Conservation (phyloP, 768 basidiomycete genomes). For the Podaxis rugospora region DNA sequence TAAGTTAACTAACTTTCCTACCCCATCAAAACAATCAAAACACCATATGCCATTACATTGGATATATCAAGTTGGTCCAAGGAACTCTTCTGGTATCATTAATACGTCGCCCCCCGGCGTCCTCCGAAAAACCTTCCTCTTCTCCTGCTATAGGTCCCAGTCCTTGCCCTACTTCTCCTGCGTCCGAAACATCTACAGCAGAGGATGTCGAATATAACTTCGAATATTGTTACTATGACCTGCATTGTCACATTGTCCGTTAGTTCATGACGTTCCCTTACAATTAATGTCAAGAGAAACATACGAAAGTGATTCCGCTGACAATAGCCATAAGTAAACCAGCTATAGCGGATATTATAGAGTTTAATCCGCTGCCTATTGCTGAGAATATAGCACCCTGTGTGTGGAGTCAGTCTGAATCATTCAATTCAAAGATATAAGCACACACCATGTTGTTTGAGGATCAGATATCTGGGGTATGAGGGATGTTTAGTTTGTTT, state of each 20-base stretch:
- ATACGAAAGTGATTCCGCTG: slow-evolving; percentile 51
- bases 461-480: background rate
- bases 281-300: slow-evolving; percentile 17
- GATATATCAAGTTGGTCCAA: no score
- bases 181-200: slow-evolving; percentile 47
- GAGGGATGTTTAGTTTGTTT: background rate
- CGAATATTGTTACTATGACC: slow-evolving; percentile 64
- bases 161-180: slow-evolving; percentile 23
- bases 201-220: slow-evolving; percentile 52
- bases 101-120: background rate
- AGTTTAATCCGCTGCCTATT: slow-evolving; percentile 56
- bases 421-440: background rate
- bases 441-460: background rate
- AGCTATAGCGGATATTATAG: slow-evolving; percentile 59
- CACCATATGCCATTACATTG: no score
- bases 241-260: slow-evolving; percentile 17
- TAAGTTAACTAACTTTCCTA: no score
- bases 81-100: background rate
- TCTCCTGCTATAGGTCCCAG: background rate
- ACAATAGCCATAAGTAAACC: slow-evolving; percentile 57
- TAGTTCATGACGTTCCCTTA: background rate
- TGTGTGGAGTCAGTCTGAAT: background rate
- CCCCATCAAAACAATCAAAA: no score
- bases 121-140: background rate
- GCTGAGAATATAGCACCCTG: slow-evolving; percentile 48